phyloP scores from a whole-genome alignment of 768 basidiomycete genomes.

The Dioszegia aurantiaca region DNA sequence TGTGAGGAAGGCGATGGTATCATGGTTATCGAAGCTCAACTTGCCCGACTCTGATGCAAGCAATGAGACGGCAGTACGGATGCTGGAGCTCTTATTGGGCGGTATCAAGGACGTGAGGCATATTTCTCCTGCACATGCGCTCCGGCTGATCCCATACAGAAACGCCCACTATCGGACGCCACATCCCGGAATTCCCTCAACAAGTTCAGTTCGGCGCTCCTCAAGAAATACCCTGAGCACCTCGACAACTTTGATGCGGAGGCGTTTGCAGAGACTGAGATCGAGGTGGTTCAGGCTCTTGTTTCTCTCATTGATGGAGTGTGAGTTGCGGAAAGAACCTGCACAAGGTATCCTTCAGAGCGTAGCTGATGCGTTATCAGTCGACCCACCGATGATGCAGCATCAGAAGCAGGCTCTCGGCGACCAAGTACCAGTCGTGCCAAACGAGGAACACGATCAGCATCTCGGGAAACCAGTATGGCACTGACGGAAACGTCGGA shows the following conservation, averaged over 20 bases:
- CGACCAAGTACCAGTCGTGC: neutral
- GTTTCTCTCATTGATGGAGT: conserved; percentile 38
- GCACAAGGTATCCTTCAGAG: neutral
- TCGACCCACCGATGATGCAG: conserved; percentile 18
- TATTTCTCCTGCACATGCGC: neutral
- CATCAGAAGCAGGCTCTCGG: conserved; percentile 18
- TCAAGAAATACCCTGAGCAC: conserved; percentile 70
- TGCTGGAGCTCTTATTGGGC: conserved; percentile 59
- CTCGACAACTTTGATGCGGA: conserved; percentile 61
- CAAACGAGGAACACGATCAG: conserved; percentile 1
- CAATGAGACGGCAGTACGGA: conserved; percentile 60
- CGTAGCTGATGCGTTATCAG: conserved; percentile 8
- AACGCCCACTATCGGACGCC: conserved; percentile 62
- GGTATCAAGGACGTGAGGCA: conserved; percentile 55
- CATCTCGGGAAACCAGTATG: conserved; percentile 11
- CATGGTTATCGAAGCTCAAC: conserved; percentile 63
- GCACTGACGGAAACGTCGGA: conserved; percentile 1
- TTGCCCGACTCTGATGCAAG: conserved; percentile 66
- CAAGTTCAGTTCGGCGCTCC: conserved; percentile 66
- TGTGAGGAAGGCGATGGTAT: conserved; percentile 64
- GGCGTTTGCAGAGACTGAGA: conserved; percentile 23
- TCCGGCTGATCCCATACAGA: too few relatives aligned
- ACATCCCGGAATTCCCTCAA: conserved; percentile 66
- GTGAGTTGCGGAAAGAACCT: conserved; percentile 25
- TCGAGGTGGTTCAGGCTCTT: conserved; percentile 25